A percentile compares a stretch with the other conserved stretches of the same genome.
These are phyloP conservation scores for Obelidium mucronatum DNA, from an alignment of 192 early-diverging fungal genomes.

Conservation along the genomic window DNA sequence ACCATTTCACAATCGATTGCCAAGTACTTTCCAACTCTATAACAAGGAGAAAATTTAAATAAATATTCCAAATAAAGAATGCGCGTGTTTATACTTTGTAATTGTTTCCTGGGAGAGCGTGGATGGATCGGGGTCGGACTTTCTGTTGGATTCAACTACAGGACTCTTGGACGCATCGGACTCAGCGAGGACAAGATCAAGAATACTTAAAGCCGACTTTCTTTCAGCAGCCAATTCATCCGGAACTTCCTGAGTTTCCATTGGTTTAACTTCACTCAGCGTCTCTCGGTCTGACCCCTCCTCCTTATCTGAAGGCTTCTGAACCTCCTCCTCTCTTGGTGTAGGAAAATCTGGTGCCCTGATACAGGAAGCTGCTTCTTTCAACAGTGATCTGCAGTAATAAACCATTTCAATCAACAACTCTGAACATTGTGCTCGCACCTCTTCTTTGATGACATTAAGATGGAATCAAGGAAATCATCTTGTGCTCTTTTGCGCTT, in stretches of 20 bases:
- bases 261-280: background rate
- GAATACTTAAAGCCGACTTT: conserved; percentile 13
- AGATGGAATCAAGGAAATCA: conserved; percentile 8
- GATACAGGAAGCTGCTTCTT: background rate
- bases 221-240: background rate
- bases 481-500: background rate
- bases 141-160: background rate
- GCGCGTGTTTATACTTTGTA: background rate
- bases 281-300: no score
- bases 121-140: background rate
- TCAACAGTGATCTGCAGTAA: background rate
- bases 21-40: conserved; percentile 82
- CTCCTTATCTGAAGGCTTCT: background rate
- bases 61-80: background rate
- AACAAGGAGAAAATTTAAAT: background rate
- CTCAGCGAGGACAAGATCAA: background rate
- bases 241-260: background rate
- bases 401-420: background rate
- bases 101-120: background rate
- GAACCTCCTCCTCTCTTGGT: background rate
- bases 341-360: background rate
- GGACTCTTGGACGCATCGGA: background rate
- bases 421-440: background rate
- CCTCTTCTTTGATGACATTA: background rate
- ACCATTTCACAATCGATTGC: conserved; percentile 99